Conservation (phyloP, 2,329 filamentous ascomycete genomes). For the Pyrenochaeta sp. region DNA sequence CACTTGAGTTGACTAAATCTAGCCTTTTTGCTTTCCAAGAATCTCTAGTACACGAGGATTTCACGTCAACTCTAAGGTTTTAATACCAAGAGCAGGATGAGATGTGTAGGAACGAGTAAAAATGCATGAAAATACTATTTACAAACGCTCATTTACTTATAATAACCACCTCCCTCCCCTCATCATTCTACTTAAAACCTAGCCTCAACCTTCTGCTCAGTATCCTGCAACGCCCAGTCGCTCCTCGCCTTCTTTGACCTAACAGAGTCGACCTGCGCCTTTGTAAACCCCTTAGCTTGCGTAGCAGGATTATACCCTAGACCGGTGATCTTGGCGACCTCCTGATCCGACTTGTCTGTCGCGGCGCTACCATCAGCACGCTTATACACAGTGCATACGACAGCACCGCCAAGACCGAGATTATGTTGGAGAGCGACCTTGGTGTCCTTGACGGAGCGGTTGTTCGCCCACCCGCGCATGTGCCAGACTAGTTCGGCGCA, state of each 20-base stretch:
- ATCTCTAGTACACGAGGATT: too few species aligned
- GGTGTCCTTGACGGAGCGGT: conserved; percentile 75
- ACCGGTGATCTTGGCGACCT: conserved; percentile 71
- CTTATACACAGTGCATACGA: conserved; percentile 88
- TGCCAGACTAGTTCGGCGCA: conserved; percentile 97
- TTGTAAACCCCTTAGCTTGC: conserved; percentile 87
- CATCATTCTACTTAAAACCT: conserved; percentile 62
- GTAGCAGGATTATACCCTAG: conserved; percentile 93
- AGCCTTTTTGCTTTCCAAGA: too few species aligned
- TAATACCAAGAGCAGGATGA: neutral
- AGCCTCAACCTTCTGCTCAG: conserved; percentile 74
- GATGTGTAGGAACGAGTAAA: neutral
- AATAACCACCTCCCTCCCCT: too few species aligned
- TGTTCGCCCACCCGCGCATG: conserved; percentile 93
- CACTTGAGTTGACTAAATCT: too few species aligned
- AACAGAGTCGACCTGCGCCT: conserved; percentile 72
- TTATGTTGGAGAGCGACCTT: conserved; percentile 88
- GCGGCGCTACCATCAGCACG: conserved; percentile 78
- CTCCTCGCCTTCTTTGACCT: conserved; percentile 73
- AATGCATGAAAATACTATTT: neutral
- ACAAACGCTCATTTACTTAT: neutral
- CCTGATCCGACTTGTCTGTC: conserved; percentile 66
- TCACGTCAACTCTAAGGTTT: too few species aligned
- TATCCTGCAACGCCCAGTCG: conserved; percentile 82
- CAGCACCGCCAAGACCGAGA: conserved; percentile 88